Evolutionary conservation across 805 yeast species (phyloP).

Genomic region (Yarrowia divulgata): DNA sequence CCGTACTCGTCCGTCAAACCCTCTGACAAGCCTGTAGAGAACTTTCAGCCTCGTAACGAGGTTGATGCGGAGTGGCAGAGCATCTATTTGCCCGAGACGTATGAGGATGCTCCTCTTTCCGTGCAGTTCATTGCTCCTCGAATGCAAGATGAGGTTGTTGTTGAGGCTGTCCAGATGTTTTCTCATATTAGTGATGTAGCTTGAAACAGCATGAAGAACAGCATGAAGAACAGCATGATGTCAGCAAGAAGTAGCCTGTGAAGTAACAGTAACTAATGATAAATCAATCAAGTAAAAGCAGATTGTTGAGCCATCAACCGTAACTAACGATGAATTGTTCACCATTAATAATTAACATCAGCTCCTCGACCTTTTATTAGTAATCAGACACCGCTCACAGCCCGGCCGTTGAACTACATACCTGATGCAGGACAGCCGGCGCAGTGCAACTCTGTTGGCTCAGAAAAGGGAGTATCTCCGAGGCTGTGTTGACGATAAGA

Average conservation of each 20-base stretch:
- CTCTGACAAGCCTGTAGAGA: background rate
- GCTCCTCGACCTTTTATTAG: too few species aligned
- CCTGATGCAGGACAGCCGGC: conserved; percentile 15
- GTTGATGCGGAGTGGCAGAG: background rate
- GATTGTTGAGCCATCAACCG: too few species aligned
- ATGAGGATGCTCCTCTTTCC: background rate
- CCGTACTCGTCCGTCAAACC: background rate
- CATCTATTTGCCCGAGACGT: background rate
- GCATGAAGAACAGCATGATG: too few species aligned
- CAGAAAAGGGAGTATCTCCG: too few species aligned
- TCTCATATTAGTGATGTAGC: background rate
- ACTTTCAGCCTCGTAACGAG: background rate
- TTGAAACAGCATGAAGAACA: too few species aligned
- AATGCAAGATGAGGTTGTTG: background rate
- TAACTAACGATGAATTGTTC: too few species aligned
- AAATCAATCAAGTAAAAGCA: too few species aligned
- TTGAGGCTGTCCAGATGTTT: background rate
- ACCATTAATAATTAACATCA: too few species aligned
- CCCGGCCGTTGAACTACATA: background rate
- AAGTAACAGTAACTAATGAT: too few species aligned
- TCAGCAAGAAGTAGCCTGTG: too few species aligned
- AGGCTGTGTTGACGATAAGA: too few species aligned
- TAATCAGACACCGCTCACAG: too few species aligned
- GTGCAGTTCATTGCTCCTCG: background rate
- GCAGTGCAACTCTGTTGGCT: background rate